These are phyloP conservation scores for Rhytidiadelphus loreus DNA, from an alignment of 225 moss, liverwort and hornwort species.

Conservation along the genomic window DNA sequence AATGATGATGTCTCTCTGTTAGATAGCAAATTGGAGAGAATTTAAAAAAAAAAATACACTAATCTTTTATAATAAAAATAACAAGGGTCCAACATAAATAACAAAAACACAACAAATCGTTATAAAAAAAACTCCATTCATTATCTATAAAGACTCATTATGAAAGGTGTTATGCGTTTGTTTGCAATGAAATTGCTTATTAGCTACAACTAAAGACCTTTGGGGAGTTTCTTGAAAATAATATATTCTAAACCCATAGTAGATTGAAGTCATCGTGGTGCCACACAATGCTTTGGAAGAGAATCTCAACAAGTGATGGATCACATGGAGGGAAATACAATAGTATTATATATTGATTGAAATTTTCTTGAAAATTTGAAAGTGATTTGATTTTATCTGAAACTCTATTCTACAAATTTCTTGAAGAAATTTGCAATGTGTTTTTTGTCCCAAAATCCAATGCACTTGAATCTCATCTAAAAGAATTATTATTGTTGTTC, in stretches of 20 bases:
- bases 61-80: neutral
- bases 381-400: neutral
- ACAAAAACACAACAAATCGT: neutral
- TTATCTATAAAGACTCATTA: neutral
- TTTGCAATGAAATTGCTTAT: neutral
- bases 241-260: too few relatives aligned
- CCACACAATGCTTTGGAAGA: neutral
- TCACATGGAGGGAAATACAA: fast-evolving
- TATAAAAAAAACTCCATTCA: too few relatives aligned
- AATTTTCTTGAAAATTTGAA: neutral
- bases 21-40: neutral
- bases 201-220: neutral
- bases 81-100: too few relatives aligned
- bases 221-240: neutral
- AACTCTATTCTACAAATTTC: neutral
- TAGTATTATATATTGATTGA: neutral
- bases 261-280: too few relatives aligned
- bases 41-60: neutral
- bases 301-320: neutral
- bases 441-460: neutral
- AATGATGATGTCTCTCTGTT: neutral
- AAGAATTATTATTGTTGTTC: neutral
- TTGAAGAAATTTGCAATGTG: neutral
- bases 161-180: neutral
- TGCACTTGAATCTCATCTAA: neutral